Conservation (phyloP, 1,139 yeast species). For the Wickerhamomyces sp. region DNA sequence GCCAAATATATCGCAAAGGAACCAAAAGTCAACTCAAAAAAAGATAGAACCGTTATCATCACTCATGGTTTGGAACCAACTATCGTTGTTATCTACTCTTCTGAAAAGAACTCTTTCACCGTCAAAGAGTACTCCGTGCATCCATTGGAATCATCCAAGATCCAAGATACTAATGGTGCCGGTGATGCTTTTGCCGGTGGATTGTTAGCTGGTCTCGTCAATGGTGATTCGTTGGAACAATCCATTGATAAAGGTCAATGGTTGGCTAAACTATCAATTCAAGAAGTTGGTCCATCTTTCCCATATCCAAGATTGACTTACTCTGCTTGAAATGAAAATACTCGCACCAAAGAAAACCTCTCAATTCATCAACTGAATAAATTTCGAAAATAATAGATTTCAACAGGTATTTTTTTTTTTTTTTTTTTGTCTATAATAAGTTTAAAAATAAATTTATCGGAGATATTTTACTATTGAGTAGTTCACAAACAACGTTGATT, state of each 20-base stretch:
- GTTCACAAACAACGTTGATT: too few species aligned
- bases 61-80: slow-evolving; percentile 94
- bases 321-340: too few species aligned
- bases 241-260: slow-evolving; percentile 90
- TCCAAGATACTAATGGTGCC: slow-evolving; percentile 96
- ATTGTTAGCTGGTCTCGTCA: slow-evolving; percentile 82
- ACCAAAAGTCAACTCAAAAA: slow-evolving; percentile 68
- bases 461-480: too few species aligned
- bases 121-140: slow-evolving; percentile 62
- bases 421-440: background rate
- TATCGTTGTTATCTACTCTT: slow-evolving; percentile 56
- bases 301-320: slow-evolving; percentile 66
- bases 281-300: slow-evolving; percentile 91
- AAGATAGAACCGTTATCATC: slow-evolving; percentile 80
- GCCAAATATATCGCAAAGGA: slow-evolving; percentile 78
- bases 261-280: slow-evolving; percentile 90
- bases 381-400: too few species aligned
- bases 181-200: slow-evolving; percentile 99
- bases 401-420: background rate
- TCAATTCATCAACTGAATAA: slow-evolving; percentile 1
- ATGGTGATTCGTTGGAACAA: slow-evolving; percentile 58
- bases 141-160: slow-evolving; percentile 57
- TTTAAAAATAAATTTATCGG: too few species aligned
- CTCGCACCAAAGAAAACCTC: background rate
- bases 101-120: slow-evolving; percentile 39